These are phyloP conservation scores for Pythium rhizo-oryzae DNA, from an alignment of 352 stramenopile species.

Conservation along the genomic window DNA sequence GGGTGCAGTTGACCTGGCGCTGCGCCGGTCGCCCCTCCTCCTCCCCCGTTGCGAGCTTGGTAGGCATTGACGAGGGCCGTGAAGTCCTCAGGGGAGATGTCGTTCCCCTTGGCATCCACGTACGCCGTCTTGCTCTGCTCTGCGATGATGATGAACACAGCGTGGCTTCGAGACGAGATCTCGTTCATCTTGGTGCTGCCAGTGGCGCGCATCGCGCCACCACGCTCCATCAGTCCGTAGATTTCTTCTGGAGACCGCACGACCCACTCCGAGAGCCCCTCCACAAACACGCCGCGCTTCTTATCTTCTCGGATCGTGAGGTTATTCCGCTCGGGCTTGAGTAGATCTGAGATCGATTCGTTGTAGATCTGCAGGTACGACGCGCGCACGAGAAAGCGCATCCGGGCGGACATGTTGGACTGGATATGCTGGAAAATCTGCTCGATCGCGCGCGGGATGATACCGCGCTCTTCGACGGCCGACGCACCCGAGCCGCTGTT, in stretches of 20 bases:
- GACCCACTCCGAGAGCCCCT: slow-evolving; percentile 95
- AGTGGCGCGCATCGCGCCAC: slow-evolving; percentile 78
- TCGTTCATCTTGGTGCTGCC: slow-evolving; percentile 92
- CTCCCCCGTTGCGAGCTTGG: slow-evolving; percentile 46
- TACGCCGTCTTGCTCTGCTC: slow-evolving; percentile 93
- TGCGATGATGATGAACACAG: slow-evolving; percentile 96
- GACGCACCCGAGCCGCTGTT: slow-evolving; percentile 76
- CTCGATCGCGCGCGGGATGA: slow-evolving; percentile 98
- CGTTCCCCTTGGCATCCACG: slow-evolving; percentile 78
- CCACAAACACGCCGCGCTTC: slow-evolving; percentile 93
- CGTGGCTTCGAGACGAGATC: slow-evolving; percentile 85
- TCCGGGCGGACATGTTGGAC: slow-evolving; percentile 78
- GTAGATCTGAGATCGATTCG: slow-evolving; percentile 93
- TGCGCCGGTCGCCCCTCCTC: slow-evolving; percentile 11
- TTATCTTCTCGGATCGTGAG: slow-evolving; percentile 94
- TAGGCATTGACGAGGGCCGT: slow-evolving; percentile 80
- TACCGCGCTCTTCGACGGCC: slow-evolving; percentile 91
- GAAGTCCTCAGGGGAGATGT: slow-evolving; percentile 87
- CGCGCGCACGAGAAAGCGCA: slow-evolving; percentile 91
- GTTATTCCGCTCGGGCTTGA: slow-evolving; percentile 93
- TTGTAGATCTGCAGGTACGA: slow-evolving; percentile 97
- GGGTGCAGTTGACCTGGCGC: slow-evolving; percentile 41
- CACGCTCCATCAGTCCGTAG: slow-evolving; percentile 95
- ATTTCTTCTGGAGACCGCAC: slow-evolving; percentile 93
- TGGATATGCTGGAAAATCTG: slow-evolving; percentile 95